Percentiles rank a stretch among this genome's conserved stretches.
Evolutionary conservation across 2,329 filamentous ascomycete genomes (phyloP).

Genomic region (Phialophora macrospora): DNA sequence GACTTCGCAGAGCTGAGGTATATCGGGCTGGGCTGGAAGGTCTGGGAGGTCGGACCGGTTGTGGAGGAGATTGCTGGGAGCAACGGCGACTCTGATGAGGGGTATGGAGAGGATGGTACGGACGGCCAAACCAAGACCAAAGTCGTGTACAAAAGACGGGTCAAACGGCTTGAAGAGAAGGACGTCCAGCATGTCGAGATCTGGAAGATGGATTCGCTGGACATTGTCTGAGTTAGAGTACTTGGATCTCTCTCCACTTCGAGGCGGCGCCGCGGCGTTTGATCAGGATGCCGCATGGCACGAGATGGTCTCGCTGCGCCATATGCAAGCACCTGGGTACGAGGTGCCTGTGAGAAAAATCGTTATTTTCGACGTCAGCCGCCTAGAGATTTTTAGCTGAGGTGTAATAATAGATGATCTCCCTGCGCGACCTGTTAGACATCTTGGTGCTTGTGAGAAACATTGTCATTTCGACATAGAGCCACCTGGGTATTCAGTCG

Average conservation of each 20-base stretch:
- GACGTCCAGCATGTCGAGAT: slow-evolving; percentile 51
- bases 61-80: slow-evolving; percentile 29
- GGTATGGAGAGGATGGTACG: slow-evolving; percentile 1
- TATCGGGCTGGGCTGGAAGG: slow-evolving; percentile 31
- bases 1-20: slow-evolving; percentile 31
- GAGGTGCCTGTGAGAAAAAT: too few relatives aligned
- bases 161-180: slow-evolving; percentile 49
- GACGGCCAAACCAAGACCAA: slow-evolving; percentile 32
- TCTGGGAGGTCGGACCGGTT: slow-evolving; percentile 30
- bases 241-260: background rate
- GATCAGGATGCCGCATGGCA: background rate
- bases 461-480: too few relatives aligned
- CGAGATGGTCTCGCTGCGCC: too few relatives aligned
- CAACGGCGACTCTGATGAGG: slow-evolving; percentile 13
- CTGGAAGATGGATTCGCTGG: slow-evolving; percentile 51
- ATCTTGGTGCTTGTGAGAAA: too few relatives aligned
- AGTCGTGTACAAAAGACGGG: slow-evolving; percentile 42
- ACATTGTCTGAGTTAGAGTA: slow-evolving; percentile 37
- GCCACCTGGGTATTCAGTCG: too few relatives aligned
- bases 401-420: too few relatives aligned
- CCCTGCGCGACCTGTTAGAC: too few relatives aligned
- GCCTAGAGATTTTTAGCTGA: too few relatives aligned
- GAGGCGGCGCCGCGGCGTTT: background rate
- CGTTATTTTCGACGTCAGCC: too few relatives aligned
- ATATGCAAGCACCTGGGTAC: too few relatives aligned